Base-by-base conservation (phyloP, 805 yeast genomes). In the Kuraishia hungarica region DNA sequence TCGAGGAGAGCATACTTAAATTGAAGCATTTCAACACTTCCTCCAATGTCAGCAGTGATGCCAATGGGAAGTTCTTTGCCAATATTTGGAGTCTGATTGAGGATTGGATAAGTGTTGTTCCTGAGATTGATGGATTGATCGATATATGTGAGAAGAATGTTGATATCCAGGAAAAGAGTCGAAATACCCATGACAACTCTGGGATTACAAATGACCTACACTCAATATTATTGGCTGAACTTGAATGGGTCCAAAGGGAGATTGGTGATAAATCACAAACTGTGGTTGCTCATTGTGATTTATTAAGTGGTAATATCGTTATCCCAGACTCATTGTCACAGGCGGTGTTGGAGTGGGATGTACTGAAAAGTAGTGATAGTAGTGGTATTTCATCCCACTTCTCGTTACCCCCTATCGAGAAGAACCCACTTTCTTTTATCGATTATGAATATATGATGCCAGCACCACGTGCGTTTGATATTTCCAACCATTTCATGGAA, bases 361-460 rank as follows among this genome's bases (percentile, higher is more conserved):
- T 19, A 6, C 48, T 5, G 15, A 24, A 3, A 20, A 28, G 20
- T 3, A n/a, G 28, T 21, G 19, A 17, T n/a, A 26, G 50, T 19
- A 22, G 35, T 21, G 35, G n/a, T n/a, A n/a, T n/a, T n/a, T n/a
- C n/a, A n/a, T n/a, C n/a, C n/a, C n/a, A n/a, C n/a, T n/a, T n/a
- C 10, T 35, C 43, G 11, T 21, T 51, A 13, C 24, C 49, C 43
- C 17, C 39, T 20, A 28, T 39, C 17, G 58, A 54, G 8, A 56
- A 58, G 39, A 71, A 71, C 52, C 82, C 82, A 0, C 73, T 84
- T 15, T 74, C 80, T 15, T 84, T 85, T 60, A 85, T 85, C 51
- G 91, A 85, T 64, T 85, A 85, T 62, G 91, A 85, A 69, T 85
- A 85, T 61, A 81, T 86, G 80, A 73, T 82, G 58, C 85, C 84